A percentile compares a stretch with the other conserved stretches of the same genome.
phyloP scores from a whole-genome alignment of 495 filamentous ascomycete genomes.

The Chaetomium cochliodes region DNA sequence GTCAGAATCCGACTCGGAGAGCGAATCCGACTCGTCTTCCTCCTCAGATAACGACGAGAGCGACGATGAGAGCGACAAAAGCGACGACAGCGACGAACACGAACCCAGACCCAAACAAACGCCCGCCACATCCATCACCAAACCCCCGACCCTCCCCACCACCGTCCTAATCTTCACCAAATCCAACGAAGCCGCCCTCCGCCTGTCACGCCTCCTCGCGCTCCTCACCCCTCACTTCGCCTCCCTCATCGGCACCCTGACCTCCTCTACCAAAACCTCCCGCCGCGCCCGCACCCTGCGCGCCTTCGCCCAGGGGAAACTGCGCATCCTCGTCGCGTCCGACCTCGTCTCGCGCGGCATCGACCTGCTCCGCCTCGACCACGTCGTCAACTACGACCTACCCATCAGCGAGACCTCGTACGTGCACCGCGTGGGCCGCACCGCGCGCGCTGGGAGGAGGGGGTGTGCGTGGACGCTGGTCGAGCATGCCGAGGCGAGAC shows the following conservation, averaged over 20 bases:
- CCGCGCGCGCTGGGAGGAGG: slow-evolving; percentile 73
- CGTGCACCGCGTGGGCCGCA: slow-evolving; percentile 89
- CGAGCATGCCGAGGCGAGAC: slow-evolving; percentile 70
- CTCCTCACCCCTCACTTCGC: slow-evolving; percentile 62
- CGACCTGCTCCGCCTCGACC: slow-evolving; percentile 73
- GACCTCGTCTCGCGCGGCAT: slow-evolving; percentile 91
- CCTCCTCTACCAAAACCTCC: slow-evolving; percentile 66
- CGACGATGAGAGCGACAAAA: not conserved
- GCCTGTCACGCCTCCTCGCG: slow-evolving; percentile 73
- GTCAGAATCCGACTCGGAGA: slow-evolving; percentile 33
- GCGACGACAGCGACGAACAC: not conserved
- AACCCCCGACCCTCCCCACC: slow-evolving; percentile 22
- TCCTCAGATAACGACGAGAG: slow-evolving; percentile 22
- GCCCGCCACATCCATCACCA: slow-evolving; percentile 2
- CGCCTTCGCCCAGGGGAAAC: slow-evolving; percentile 60
- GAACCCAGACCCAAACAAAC: slow-evolving; percentile 3
- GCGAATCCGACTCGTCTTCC: slow-evolving; percentile 27
- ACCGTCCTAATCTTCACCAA: slow-evolving; percentile 82
- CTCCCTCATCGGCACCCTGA: slow-evolving; percentile 63
- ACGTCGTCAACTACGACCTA: slow-evolving; percentile 94
- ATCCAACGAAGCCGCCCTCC: slow-evolving; percentile 77
- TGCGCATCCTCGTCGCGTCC: slow-evolving; percentile 78
- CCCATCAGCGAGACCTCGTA: slow-evolving; percentile 77
- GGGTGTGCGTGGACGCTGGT: slow-evolving; percentile 84
- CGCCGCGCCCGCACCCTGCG: slow-evolving; percentile 59